Evolutionary conservation across 2,329 filamentous ascomycete genomes (phyloP), one percentile per base, ranked within the genome.

Genomic region (Zasmidium citrigriseum): DNA sequence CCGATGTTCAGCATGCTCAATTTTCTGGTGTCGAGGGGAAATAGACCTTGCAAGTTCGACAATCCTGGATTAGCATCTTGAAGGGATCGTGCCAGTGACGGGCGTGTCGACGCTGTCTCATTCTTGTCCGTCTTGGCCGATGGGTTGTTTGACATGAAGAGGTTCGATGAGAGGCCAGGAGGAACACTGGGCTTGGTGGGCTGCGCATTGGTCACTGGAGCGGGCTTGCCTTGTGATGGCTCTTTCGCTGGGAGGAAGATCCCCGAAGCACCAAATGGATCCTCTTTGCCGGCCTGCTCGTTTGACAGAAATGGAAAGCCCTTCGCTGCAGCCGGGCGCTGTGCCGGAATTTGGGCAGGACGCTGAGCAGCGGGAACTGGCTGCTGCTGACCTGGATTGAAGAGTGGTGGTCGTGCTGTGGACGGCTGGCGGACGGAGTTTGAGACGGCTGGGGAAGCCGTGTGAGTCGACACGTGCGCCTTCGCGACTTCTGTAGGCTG

Each of bases 401-500:
- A 41, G 4, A n/a, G 34, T 16, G 34, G 34, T 41, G 34, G 34
- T n/a, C 4, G 14, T 4, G 34, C 12, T 9, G 14, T n/a, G 12
- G 14, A 41, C 14, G 34, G 4, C 16, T 41, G 34, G 4, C 34
- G 34, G 18, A 4, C 18, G 34, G 7, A 9, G 5, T 11, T n/a
- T 41, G 34, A 41, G 5, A 16, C 14, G 14, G 34, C 14, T 11
- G 34, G 34, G 4, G 34, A 41, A 41, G 34, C 34, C 18, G 34
- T 11, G 18, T n/a, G 34, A n/a, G 34, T 16, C 16, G 34, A 4
- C 18, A 16, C 34, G 4, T 11, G 34, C 14, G 34, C 5, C 34
- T 41, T 41, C 34, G 23, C 34, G 29, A 45, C 18, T 7, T 51
- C 50, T 25, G 57, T 21, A 22, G 54, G 59, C 24, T 52, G 54